Conservation (phyloP, 1,284 basidiomycete species). For the Fomitopsis betulina region DNA sequence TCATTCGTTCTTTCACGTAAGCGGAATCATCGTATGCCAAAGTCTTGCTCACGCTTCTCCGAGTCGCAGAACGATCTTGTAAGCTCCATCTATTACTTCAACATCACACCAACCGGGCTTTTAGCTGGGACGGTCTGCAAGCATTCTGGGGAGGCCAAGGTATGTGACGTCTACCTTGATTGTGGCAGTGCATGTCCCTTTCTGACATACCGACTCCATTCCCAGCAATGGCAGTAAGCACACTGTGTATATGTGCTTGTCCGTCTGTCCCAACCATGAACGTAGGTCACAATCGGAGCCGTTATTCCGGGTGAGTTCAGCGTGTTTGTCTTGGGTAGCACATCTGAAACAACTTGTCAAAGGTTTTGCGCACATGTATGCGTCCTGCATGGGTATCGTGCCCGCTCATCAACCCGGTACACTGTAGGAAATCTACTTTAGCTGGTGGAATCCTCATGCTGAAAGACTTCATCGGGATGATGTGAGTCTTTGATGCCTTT, state of each 20-base stretch:
- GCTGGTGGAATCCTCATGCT: conserved; percentile 3
- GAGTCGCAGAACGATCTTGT: conserved; percentile 7
- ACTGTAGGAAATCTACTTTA: conserved; percentile 1
- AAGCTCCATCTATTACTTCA: not conserved
- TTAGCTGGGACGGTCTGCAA: conserved; percentile 7
- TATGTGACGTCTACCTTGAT: not conserved
- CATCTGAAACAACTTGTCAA: not conserved
- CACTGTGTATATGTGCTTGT: not conserved
- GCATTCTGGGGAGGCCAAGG: conserved; percentile 9
- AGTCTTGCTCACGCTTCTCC: no score
- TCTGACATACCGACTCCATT: not conserved
- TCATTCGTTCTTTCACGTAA: conserved; percentile 8
- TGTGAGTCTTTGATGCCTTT: not conserved
- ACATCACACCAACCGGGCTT: not conserved
- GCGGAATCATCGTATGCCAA: not conserved
- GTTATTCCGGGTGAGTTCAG: conserved; percentile 3
- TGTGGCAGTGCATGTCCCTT: not conserved
- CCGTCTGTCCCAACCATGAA: not conserved
- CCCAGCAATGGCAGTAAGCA: conserved; percentile 4
- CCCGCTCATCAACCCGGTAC: not conserved
- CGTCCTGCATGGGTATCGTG: no score
- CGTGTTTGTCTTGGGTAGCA: not conserved
- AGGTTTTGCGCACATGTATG: conserved; percentile 7
- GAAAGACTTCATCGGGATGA: conserved; percentile 7
- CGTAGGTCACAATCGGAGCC: conserved; percentile 3